Percentiles rank a stretch among this genome's conserved stretches.
Conservation (phyloP, 805 yeast genomes). For the Wickerhamomyces mucosus region DNA sequence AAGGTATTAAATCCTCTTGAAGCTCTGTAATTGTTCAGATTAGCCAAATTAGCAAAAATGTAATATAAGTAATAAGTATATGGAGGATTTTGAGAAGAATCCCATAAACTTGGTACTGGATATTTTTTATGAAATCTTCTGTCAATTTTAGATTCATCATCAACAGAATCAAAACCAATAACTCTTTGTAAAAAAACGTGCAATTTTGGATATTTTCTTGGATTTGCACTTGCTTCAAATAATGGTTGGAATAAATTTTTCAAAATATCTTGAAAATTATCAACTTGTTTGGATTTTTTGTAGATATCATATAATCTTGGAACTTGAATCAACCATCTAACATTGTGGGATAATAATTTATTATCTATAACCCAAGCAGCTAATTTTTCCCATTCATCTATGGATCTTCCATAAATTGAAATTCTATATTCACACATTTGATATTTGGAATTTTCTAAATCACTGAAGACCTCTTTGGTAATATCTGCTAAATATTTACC, state of each 20-base stretch:
- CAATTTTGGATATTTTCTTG: conserved; percentile 82
- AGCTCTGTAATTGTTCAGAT: conserved; percentile 77
- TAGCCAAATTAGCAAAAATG: conserved; percentile 75
- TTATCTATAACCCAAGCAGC: conserved; percentile 95
- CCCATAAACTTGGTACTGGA: conserved; percentile 86
- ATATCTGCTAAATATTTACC: conserved; percentile 90
- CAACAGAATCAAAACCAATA: conserved; percentile 96
- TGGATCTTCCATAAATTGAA: conserved; percentile 84
- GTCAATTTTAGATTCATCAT: conserved; percentile 92
- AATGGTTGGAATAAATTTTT: conserved; percentile 78
- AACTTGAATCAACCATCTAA: conserved; percentile 93
- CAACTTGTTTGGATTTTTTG: conserved; percentile 62
- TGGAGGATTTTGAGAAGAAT: conserved; percentile 78
- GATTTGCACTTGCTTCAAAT: conserved; percentile 82
- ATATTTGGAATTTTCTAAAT: conserved; percentile 88
- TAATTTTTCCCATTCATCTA: conserved; percentile 90
- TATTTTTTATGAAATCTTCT: conserved; percentile 71
- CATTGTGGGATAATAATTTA: conserved; percentile 84
- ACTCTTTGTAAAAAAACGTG: conserved; percentile 86
- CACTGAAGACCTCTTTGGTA: conserved; percentile 88
- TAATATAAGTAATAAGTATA: conserved; percentile 92
- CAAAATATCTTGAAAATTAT: conserved; percentile 66
- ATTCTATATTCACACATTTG: conserved; percentile 97
- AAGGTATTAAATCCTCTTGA: conserved; percentile 75
- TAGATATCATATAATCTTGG: conserved; percentile 91